These are phyloP conservation scores for Globisporangium okanoganense DNA, from an alignment of 352 stramenopile genomes.

Conservation along the genomic window DNA sequence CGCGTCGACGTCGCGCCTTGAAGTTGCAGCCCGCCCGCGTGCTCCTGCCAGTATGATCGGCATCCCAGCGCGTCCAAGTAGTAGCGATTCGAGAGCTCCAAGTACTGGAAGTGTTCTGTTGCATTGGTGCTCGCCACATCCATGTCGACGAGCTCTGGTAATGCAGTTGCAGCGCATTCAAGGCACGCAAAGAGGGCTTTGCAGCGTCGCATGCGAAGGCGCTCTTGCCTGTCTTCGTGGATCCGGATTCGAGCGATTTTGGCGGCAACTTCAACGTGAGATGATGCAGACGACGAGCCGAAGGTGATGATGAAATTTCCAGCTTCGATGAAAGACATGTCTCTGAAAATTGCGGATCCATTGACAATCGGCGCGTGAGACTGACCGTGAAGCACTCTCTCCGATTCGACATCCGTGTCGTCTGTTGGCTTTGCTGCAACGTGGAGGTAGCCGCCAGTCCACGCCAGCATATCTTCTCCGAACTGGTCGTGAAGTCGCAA, in stretches of 20 bases:
- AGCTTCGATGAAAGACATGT: conserved; percentile 33
- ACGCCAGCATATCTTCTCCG: conserved; percentile 27
- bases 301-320: conserved; percentile 46
- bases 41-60: conserved; percentile 33
- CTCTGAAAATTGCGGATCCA: conserved; percentile 30
- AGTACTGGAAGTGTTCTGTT: conserved; percentile 15
- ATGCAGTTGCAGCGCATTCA: conserved; percentile 17
- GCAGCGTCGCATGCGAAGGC: conserved; percentile 21
- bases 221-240: conserved; percentile 23
- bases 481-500: conserved; percentile 58
- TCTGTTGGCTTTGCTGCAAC: conserved; percentile 10
- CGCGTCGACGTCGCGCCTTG: conserved; percentile 12
- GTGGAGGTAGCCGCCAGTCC: conserved; percentile 25
- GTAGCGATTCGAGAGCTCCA: conserved; percentile 19
- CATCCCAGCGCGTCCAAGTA: conserved; percentile 30
- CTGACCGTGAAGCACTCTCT: conserved; percentile 7
- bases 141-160: not conserved
- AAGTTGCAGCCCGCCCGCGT: conserved; percentile 26
- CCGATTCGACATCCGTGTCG: not conserved
- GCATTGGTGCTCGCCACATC: not conserved
- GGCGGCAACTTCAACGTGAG: conserved; percentile 11
- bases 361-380: conserved; percentile 26
- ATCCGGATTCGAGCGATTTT: conserved; percentile 43
- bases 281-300: conserved; percentile 12
- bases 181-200: conserved; percentile 30